Conservation (phyloP, 1,284 basidiomycete species). For the Quambalaria eucalypti region DNA sequence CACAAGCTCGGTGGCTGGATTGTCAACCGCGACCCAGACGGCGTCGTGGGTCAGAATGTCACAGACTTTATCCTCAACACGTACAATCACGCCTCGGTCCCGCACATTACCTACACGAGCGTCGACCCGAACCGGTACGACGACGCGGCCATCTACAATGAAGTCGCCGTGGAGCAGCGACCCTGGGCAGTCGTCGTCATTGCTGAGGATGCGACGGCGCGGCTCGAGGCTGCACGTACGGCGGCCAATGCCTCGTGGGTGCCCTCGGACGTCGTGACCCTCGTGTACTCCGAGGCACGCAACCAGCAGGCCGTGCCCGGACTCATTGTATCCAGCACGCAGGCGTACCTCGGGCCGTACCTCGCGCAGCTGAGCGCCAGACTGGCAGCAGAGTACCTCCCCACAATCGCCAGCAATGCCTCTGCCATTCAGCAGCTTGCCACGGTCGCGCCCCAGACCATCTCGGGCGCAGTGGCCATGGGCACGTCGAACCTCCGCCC, state of each 20-base stretch:
- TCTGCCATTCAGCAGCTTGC: slow-evolving; percentile 30
- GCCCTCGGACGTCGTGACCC: slow-evolving; percentile 18
- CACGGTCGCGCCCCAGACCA: slow-evolving; percentile 57
- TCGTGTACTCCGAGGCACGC: slow-evolving; percentile 28
- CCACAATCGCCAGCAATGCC: slow-evolving; percentile 12
- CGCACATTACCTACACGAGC: slow-evolving; percentile 29
- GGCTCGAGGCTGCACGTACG: slow-evolving; percentile 21
- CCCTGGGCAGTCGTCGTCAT: slow-evolving; percentile 25
- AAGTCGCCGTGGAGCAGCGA: slow-evolving; percentile 19
- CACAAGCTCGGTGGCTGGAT: slow-evolving; percentile 27
- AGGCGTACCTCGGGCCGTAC: neutral
- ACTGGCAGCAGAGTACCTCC: slow-evolving; percentile 22
- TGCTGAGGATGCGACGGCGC: slow-evolving; percentile 18
- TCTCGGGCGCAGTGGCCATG: slow-evolving; percentile 55
- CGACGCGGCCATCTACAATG: slow-evolving; percentile 14
- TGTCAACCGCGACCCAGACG: slow-evolving; percentile 28
- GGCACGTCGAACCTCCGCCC: slow-evolving; percentile 57
- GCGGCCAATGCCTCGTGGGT: slow-evolving; percentile 30
- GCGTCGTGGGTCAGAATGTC: slow-evolving; percentile 23
- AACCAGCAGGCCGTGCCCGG: slow-evolving; percentile 21
- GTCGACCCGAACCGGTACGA: slow-evolving; percentile 17
- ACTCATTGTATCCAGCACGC: neutral
- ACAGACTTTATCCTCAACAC: slow-evolving; percentile 18
- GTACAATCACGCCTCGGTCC: slow-evolving; percentile 17
- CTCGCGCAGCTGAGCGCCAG: slow-evolving; percentile 7